phyloP scores from a whole-genome alignment of 2,329 filamentous ascomycete species.

The Neocatenulostroma microsporum region DNA sequence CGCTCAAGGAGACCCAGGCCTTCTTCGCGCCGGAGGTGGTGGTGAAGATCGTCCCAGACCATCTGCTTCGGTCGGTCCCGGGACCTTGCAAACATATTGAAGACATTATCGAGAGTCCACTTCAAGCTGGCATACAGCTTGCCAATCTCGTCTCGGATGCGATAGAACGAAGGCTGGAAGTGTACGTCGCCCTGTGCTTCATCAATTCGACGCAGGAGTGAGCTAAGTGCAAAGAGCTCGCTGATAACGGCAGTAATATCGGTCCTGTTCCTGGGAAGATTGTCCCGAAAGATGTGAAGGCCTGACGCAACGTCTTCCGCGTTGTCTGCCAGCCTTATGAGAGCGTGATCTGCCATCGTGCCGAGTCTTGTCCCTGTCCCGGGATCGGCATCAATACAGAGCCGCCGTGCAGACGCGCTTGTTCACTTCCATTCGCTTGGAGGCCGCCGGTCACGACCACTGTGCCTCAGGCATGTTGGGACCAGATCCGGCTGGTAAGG shows the following conservation, averaged over 20 bases:
- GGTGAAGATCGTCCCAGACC: conserved; percentile 45
- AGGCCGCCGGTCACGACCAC: background rate
- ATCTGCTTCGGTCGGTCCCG: conserved; percentile 36
- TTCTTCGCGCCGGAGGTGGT: conserved; percentile 40
- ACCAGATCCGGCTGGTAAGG: too few species aligned
- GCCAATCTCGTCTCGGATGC: conserved; percentile 42
- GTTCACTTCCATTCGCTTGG: background rate
- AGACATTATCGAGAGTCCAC: conserved; percentile 46
- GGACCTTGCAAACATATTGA: conserved; percentile 38
- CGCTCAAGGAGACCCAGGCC: conserved; percentile 41
- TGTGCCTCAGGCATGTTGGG: background rate
- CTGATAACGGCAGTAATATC: conserved; percentile 49
- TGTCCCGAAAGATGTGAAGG: conserved; percentile 43
- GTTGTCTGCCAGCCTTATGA: conserved; percentile 38
- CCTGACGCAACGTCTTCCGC: conserved; percentile 48
- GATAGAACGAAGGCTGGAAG: conserved; percentile 32
- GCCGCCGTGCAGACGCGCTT: conserved; percentile 1
- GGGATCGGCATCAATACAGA: background rate
- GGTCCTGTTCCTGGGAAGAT: conserved; percentile 44
- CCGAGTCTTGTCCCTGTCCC: too few species aligned
- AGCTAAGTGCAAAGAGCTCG: conserved; percentile 48
- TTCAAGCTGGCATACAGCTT: conserved; percentile 43
- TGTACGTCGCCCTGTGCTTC: conserved; percentile 34
- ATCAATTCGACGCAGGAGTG: conserved; percentile 43
- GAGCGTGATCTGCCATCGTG: conserved; percentile 7